These are phyloP conservation scores for Raffaelea deltoideospora DNA, from an alignment of 2,329 filamentous ascomycete species.

Conservation along the genomic window DNA sequence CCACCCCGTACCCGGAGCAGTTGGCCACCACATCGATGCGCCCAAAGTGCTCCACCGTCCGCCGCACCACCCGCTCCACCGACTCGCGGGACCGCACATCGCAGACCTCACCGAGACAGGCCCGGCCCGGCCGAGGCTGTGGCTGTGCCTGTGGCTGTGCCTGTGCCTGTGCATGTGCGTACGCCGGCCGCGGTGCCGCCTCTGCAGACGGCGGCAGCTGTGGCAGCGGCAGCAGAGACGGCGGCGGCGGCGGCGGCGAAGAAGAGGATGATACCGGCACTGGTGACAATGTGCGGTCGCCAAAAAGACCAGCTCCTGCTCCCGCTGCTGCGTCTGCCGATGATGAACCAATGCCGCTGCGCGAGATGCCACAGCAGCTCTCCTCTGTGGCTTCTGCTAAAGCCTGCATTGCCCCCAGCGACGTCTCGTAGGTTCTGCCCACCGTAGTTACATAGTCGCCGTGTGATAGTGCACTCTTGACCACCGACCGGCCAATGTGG, in stretches of 20 bases:
- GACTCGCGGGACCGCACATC: constrained; percentile 76
- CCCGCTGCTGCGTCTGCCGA: too few relatives aligned
- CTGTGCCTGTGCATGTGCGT: too few relatives aligned
- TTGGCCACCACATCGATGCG: constrained; percentile 82
- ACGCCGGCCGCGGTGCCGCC: constrained; percentile 22
- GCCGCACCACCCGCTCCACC: constrained; percentile 55
- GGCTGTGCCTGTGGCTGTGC: too few relatives aligned
- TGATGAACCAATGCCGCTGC: too few relatives aligned
- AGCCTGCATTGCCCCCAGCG: constrained; percentile 52
- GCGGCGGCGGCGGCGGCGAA: too few relatives aligned
- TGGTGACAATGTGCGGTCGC: too few relatives aligned
- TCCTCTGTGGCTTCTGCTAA: constrained; percentile 35
- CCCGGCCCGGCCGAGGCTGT: constrained; percentile 56
- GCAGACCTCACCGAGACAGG: constrained; percentile 70
- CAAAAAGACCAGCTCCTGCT: too few relatives aligned
- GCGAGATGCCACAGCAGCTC: background rate
- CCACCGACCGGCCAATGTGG: constrained; percentile 84
- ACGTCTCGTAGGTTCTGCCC: constrained; percentile 67
- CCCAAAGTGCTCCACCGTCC: constrained; percentile 59
- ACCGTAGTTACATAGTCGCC: constrained; percentile 78
- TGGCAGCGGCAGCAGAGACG: background rate
- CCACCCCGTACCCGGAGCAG: constrained; percentile 89
- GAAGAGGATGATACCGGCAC: too few relatives aligned
- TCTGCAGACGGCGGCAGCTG: constrained; percentile 19
- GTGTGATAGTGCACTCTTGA: constrained; percentile 64